A percentile compares a stretch with the other conserved stretches of the same genome.
These are phyloP conservation scores for Conoideocrella luteorostrata DNA, from an alignment of 2,329 filamentous ascomycete species.

Conservation along the genomic window DNA sequence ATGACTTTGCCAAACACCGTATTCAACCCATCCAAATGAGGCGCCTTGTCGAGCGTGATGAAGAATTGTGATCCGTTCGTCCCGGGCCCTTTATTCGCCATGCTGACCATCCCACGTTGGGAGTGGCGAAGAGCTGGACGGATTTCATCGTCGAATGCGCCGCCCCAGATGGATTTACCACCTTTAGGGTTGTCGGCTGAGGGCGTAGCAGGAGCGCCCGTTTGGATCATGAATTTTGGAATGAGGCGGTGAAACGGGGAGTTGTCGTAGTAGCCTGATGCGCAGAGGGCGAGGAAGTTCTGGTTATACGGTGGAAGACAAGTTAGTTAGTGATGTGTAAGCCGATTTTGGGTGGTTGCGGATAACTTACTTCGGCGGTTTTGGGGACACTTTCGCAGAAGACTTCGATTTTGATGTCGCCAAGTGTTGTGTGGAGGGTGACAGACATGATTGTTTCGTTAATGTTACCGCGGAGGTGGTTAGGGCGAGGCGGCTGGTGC, in stretches of 20 bases:
- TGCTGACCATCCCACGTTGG: conserved; percentile 63
- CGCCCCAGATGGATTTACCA: conserved; percentile 67
- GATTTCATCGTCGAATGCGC: conserved; percentile 75
- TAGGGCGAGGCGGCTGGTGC: background rate
- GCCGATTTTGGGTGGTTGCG: background rate
- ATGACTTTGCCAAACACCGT: conserved; percentile 75
- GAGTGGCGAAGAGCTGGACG: conserved; percentile 62
- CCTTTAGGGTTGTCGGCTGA: conserved; percentile 57
- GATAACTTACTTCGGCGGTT: conserved; percentile 64
- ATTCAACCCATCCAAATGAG: conserved; percentile 77
- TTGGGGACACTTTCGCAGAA: conserved; percentile 94
- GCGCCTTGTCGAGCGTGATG: conserved; percentile 67
- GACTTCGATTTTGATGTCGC: conserved; percentile 89
- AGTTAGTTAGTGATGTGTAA: conserved; percentile 1
- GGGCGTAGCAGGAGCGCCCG: conserved; percentile 55
- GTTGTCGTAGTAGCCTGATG: conserved; percentile 67
- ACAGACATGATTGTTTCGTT: conserved; percentile 47
- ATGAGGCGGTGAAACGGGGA: conserved; percentile 78
- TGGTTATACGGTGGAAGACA: conserved; percentile 23
- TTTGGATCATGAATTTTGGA: conserved; percentile 74
- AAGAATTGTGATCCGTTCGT: conserved; percentile 81
- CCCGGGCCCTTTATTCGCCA: conserved; percentile 70
- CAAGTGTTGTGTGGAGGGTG: conserved; percentile 78
- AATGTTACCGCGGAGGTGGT: too few species aligned
- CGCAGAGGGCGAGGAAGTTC: conserved; percentile 86